phyloP scores from a whole-genome alignment of 2,329 filamentous ascomycete genomes.

The Pseudocercospora fuligena region DNA sequence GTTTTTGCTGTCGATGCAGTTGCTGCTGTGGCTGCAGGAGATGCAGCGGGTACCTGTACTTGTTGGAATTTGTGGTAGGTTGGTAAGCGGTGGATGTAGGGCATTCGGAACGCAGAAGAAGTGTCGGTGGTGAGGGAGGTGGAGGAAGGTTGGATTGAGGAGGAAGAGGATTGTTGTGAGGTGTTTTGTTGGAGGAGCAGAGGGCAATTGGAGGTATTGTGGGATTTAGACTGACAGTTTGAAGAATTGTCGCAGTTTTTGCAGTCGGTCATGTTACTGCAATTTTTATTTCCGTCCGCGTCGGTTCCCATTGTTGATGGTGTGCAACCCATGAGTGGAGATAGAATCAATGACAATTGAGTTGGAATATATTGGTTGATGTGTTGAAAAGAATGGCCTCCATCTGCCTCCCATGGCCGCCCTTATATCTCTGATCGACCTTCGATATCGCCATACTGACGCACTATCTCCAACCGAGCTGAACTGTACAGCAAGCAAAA shows the following conservation, averaged over 20 bases:
- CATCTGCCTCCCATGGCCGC: background rate
- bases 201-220: background rate
- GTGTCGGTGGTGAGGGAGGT: background rate
- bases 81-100: slow-evolving; percentile 19
- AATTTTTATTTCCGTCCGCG: slow-evolving; percentile 8
- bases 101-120: slow-evolving; percentile 5
- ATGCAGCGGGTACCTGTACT: background rate
- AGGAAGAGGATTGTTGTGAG: background rate
- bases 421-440: background rate
- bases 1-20: slow-evolving; percentile 4
- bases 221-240: background rate
- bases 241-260: slow-evolving; percentile 7
- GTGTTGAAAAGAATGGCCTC: background rate
- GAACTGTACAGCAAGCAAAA: background rate
- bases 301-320: slow-evolving; percentile 9
- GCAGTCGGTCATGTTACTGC: slow-evolving; percentile 9
- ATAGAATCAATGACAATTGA: background rate
- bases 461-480: background rate
- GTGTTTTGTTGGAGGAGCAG: background rate
- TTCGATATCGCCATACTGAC: slow-evolving; percentile 1
- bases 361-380: background rate
- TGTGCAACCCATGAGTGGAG: background rate
- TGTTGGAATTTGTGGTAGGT: slow-evolving; percentile 9
- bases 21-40: background rate
- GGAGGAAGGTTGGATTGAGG: background rate